Percentiles rank a stretch among this genome's conserved stretches.
These are phyloP conservation scores for Cercospora berteroae DNA, from an alignment of 2,329 filamentous ascomycete species.

Conservation along the genomic window DNA sequence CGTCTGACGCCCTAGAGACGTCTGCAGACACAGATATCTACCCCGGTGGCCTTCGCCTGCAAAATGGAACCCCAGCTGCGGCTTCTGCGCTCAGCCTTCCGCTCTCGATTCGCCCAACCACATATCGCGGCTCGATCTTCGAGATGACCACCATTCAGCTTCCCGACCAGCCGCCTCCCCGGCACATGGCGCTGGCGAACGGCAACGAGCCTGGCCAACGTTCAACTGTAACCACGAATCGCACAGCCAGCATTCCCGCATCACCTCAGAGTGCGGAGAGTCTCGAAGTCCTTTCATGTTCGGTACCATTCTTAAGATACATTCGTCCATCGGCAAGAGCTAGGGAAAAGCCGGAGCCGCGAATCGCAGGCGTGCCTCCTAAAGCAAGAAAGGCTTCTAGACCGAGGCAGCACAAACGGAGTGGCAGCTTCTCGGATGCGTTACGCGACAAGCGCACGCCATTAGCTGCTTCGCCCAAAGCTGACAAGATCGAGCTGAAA, in stretches of 20 bases:
- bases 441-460: constrained; percentile 65
- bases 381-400: constrained; percentile 12
- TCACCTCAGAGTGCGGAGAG: constrained; percentile 52
- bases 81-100: constrained; percentile 25
- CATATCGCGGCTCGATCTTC: constrained; percentile 25
- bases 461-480: constrained; percentile 50
- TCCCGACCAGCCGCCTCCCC: constrained; percentile 16
- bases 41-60: constrained; percentile 62
- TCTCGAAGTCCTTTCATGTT: constrained; percentile 59
- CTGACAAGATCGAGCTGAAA: constrained; percentile 39
- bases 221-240: constrained; percentile 21
- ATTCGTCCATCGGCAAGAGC: constrained; percentile 24
- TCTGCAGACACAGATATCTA: constrained; percentile 65
- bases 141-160: constrained; percentile 28
- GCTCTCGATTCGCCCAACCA: constrained; percentile 26
- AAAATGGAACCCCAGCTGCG: constrained; percentile 12
- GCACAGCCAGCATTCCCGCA: constrained; percentile 40
- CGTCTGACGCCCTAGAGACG: constrained; percentile 55
- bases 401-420: constrained; percentile 68
- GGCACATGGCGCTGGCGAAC: constrained; percentile 10
- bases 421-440: constrained; percentile 83
- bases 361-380: constrained; percentile 5
- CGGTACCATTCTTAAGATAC: constrained; percentile 48
- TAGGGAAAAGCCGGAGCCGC: constrained; percentile 19
- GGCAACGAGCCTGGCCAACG: constrained; percentile 17